Conservation (phyloP, 306 rosid species). For the Macrotyloma uniflorum region DNA sequence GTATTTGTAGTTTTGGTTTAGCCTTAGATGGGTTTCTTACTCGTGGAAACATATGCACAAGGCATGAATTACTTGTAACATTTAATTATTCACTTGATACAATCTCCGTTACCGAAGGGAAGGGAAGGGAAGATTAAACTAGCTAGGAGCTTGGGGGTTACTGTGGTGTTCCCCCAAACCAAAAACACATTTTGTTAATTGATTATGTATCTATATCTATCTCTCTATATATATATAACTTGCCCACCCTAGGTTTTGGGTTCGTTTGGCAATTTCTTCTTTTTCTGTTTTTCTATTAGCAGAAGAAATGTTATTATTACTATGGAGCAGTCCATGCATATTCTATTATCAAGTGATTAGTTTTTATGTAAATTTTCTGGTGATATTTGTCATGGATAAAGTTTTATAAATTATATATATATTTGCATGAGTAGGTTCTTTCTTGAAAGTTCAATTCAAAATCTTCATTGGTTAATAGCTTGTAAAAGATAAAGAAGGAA, state of each 20-base stretch:
- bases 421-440: no score
- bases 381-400: no score
- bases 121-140: neutral
- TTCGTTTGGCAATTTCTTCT: neutral
- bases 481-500: no score
- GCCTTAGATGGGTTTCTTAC: conserved; percentile 13
- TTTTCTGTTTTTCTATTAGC: neutral
- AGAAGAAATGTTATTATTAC: neutral
- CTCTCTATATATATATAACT: neutral
- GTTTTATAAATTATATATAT: no score
- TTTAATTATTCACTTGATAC: neutral
- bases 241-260: neutral
- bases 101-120: neutral
- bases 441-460: no score
- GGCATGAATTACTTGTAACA: neutral
- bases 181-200: neutral
- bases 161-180: neutral
- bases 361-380: no score
- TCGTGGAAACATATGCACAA: neutral
- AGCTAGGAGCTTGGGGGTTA: neutral
- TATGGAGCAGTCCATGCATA: no score
- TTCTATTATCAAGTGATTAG: no score
- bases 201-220: neutral
- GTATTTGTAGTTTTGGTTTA: neutral
- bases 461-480: no score